phyloP scores from a whole-genome alignment of 768 basidiomycete species.

The Serendipita sp. region DNA sequence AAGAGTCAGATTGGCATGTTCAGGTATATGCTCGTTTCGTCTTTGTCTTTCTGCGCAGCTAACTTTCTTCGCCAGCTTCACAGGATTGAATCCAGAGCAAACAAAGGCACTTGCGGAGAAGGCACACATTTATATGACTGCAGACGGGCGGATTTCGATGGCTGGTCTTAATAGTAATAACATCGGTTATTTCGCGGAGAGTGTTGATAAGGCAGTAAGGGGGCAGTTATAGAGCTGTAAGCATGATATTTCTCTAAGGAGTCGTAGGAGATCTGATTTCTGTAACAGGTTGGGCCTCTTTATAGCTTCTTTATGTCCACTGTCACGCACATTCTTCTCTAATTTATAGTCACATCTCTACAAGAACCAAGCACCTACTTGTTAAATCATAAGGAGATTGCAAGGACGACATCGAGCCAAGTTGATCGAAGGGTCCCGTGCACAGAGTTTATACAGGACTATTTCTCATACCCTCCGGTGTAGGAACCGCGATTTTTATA shows the following conservation, averaged over 20 bases:
- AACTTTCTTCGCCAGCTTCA: slow-evolving; percentile 44
- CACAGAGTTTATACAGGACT: no score
- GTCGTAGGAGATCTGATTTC: neutral
- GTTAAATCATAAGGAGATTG: no score
- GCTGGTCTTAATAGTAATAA: slow-evolving; percentile 74
- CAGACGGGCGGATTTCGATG: slow-evolving; percentile 87
- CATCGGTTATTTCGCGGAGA: slow-evolving; percentile 81
- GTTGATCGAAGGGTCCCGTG: no score
- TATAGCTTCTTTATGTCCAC: neutral
- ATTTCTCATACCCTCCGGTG: no score
- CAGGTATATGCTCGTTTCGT: slow-evolving; percentile 38
- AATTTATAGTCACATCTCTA: no score
- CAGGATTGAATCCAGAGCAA: slow-evolving; percentile 64
- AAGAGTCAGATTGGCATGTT: slow-evolving; percentile 97
- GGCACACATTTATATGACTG: slow-evolving; percentile 89
- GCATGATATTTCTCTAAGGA: no score
- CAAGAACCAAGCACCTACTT: no score
- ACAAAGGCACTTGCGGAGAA: slow-evolving; percentile 72
- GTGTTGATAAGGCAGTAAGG: slow-evolving; percentile 69
- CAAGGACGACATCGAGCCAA: no score
- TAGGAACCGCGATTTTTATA: no score
- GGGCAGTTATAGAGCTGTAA: slow-evolving; percentile 41
- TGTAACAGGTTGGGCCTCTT: neutral
- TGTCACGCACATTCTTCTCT: no score
- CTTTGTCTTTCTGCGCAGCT: neutral